Evolutionary conservation across 352 stramenopile species (phyloP), one percentile per base, ranked within the genome.

Genomic region (Globisporangium radiosum): DNA sequence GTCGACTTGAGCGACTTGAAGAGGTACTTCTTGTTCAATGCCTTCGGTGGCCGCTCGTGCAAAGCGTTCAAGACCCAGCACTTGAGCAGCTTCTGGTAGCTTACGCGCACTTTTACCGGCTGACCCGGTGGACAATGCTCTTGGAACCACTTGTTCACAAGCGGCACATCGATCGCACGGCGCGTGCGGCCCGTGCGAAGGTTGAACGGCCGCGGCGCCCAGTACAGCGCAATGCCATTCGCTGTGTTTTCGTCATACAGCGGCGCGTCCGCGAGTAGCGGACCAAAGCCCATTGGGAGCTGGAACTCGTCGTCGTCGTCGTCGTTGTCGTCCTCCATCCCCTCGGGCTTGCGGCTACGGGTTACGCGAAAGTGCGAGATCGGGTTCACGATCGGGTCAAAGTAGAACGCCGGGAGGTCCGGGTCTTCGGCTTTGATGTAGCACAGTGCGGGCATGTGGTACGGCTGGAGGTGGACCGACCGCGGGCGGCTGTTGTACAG

Each of bases 11-110:
- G 79, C 52, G 92, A 98, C 73, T 98, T 98, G 75, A 99, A 98
- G 25, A 99, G 68, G 55, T 98, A 98, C 67, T 98, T 97, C 68
- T 99, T 99, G 69, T 97, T 98, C 57, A 99, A 78, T 45, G 92
- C 89, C 72, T 98, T 98, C 5, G 84, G 87, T 15, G 84, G 73
- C 17, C 87, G 94, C 50, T 95, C 85, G 67, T 99, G 96, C 5
- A 99, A 71, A 58, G 98, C 89, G 81, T 99, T 99, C 5, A 99
- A 69, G 38, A 99, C 97, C 96, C 97, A 99, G 70, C 94, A 97
- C 76, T 99, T 99, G 2, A 99, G 76, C 15, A 99, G 81, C 69
- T 99, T 99, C 78, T 99, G 98, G 73, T 99, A 99, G 52, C 92
- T 99, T 19, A 99, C 97, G 53, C 97, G 90, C 59, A 99, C 97